Conservation (phyloP, 2,329 filamentous ascomycete species). For the Aspergillus hortae region DNA sequence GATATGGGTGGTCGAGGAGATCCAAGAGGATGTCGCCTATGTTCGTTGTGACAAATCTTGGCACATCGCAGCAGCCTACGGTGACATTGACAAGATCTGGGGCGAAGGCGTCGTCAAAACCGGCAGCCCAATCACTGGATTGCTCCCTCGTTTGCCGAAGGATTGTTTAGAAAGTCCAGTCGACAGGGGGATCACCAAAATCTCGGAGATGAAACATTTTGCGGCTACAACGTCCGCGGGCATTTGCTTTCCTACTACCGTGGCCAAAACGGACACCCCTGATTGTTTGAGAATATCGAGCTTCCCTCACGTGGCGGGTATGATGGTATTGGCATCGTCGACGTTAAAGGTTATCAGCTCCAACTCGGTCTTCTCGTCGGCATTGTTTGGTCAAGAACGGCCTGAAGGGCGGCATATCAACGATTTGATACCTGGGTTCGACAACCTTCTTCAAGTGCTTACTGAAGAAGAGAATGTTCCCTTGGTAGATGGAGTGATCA, state of each 20-base stretch:
- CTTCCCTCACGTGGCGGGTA: conserved; percentile 95
- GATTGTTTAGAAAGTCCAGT: conserved; percentile 64
- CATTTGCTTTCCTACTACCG: conserved; percentile 77
- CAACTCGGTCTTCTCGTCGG: conserved; percentile 90
- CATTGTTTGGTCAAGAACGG: conserved; percentile 83
- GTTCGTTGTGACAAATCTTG: conserved; percentile 76
- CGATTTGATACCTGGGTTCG: conserved; percentile 80
- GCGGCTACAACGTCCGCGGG: conserved; percentile 75
- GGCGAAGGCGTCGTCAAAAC: conserved; percentile 64
- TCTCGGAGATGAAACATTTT: conserved; percentile 71
- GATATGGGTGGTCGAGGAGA: conserved; percentile 98
- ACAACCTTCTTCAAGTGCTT: conserved; percentile 74
- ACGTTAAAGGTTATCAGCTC: conserved; percentile 81
- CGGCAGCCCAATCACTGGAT: conserved; percentile 70
- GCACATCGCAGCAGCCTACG: conserved; percentile 64
- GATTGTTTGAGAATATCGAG: conserved; percentile 81
- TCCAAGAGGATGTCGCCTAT: conserved; percentile 85
- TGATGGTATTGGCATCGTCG: conserved; percentile 82
- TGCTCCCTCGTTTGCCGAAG: conserved; percentile 79
- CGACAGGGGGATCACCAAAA: conserved; percentile 73
- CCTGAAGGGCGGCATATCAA: conserved; percentile 77
- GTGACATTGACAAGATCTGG: conserved; percentile 85
- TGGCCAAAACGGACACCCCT: conserved; percentile 68
- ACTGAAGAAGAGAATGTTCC: conserved; percentile 82
- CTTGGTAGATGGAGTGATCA: conserved; percentile 88